A percentile compares a stretch with the other conserved stretches of the same genome.
Evolutionary conservation across 176 grass and related monocot species (phyloP).

Genomic region (Elymus sibiricus): DNA sequence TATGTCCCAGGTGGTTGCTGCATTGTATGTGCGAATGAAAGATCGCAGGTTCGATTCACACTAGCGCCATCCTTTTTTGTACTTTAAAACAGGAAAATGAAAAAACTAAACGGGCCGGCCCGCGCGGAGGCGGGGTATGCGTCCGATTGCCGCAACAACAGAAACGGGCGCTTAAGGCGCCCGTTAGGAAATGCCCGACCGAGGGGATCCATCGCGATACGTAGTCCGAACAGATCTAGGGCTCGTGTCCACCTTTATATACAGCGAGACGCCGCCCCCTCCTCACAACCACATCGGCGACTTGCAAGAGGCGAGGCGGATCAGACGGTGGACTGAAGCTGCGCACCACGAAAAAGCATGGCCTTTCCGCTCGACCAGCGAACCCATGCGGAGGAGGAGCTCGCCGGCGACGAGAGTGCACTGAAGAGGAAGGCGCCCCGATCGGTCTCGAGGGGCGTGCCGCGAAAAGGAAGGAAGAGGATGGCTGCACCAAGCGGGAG

Average conservation of each 20-base stretch:
- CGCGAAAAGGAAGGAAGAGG: not conserved
- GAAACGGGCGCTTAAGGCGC: too few species aligned
- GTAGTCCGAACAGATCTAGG: too few species aligned
- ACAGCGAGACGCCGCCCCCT: not conserved
- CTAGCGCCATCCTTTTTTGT: too few species aligned
- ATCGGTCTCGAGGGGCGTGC: not conserved
- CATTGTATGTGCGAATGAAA: too few species aligned
- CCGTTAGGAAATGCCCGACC: too few species aligned
- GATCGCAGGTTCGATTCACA: too few species aligned
- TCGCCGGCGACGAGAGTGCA: not conserved
- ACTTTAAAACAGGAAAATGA: too few species aligned
- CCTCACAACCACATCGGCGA: not conserved
- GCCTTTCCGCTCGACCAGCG: not conserved
- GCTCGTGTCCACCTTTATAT: not conserved
- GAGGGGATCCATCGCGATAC: too few species aligned
- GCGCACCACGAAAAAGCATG: not conserved
- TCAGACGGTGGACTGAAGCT: not conserved
- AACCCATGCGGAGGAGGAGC: not conserved
- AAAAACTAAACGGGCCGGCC: too few species aligned
- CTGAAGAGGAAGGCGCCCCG: not conserved
- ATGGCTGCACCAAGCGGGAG: not conserved
- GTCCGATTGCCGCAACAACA: too few species aligned
- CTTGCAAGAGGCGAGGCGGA: not conserved
- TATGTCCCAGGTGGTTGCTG: too few species aligned
- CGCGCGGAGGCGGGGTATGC: too few species aligned